Evolutionary conservation across 2,329 filamentous ascomycete species (phyloP).

Genomic region (Pseudohalonectria lignicola): DNA sequence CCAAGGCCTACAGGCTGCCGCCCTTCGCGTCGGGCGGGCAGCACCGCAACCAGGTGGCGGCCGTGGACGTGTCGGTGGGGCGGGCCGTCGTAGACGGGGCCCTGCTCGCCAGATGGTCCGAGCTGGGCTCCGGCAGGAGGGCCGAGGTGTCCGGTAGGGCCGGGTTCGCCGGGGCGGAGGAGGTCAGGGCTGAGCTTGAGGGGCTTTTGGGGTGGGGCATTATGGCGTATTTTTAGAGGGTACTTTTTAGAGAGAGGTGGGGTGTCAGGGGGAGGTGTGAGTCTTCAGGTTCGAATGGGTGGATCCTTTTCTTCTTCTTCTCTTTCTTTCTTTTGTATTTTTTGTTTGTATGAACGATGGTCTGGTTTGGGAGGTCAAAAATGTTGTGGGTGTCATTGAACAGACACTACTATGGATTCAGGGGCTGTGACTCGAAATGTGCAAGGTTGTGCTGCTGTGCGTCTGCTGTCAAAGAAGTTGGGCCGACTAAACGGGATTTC

Average conservation of each 20-base stretch:
- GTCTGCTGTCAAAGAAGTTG: too few relatives aligned
- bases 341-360: too few relatives aligned
- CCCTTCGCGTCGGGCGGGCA: conserved; percentile 33
- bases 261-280: background rate
- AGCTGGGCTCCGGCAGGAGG: conserved; percentile 60
- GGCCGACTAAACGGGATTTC: too few relatives aligned
- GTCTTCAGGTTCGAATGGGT: too few relatives aligned
- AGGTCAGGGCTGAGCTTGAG: conserved; percentile 60
- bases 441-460: too few relatives aligned
- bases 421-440: too few relatives aligned
- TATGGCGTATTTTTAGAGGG: conserved; percentile 36
- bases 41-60: conserved; percentile 26
- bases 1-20: conserved; percentile 60
- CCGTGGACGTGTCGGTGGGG: conserved; percentile 46
- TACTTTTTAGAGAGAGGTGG: background rate
- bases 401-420: too few relatives aligned
- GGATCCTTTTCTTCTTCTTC: too few relatives aligned
- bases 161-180: conserved; percentile 48
- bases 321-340: too few relatives aligned
- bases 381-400: too few relatives aligned
- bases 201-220: conserved; percentile 51
- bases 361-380: too few relatives aligned
- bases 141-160: conserved; percentile 65
- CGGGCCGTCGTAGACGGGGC: conserved; percentile 68
- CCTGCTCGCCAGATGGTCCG: conserved; percentile 64